Base-by-base conservation (phyloP, 176 grass and related monocot species). In the Pharus latifolius region DNA sequence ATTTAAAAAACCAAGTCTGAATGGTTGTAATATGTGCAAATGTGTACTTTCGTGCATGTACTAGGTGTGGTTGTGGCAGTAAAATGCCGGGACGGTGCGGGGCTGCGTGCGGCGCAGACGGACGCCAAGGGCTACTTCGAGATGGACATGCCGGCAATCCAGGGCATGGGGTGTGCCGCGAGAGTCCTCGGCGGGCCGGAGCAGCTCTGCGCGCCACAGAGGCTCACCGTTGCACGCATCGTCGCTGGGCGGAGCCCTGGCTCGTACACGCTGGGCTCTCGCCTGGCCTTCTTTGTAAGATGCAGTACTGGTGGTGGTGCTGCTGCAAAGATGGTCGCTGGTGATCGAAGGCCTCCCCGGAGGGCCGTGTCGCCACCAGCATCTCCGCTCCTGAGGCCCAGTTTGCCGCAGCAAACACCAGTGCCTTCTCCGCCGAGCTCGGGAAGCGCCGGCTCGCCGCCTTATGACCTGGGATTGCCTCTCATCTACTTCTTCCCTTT, bases 401-500 rank as follows among this genome's bases (percentile, higher is more conserved):
- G 48, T 10, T 48, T 47, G 22, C 49, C 74, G 34, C 18, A 4
- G 63, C 50, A 19, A 52, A 29, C 23, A 50, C 65, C 54, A 19
- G 31, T 14, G 65, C 28, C 20, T 12, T 19, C 73, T 35, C 64
- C 27, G 1, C 60, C 61, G 45, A 3, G 16, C 18, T 14, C 16
- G n/a, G 67, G 60, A 6, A 32, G 46, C 19, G 3, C 11, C 61
- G 35, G 27, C 30, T n/a, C n/a, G n/a, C 29, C 72, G 1, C 65
- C 78, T 22, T 58, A 60, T 19, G 33, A 37, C 19, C n/a, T 63
- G 50, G 58, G 71, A 1, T 49, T 81, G 48, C 72, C 84, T 3
- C 72, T 81, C 72, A 77, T 86, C 42, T 77, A 38, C 72, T 56
- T 86, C 70, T 81, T 86, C 50, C 77, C 65, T 49, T 86, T 86